Base-by-base conservation (phyloP, 2,329 filamentous ascomycete species). In the Didymellaceae sp. region DNA sequence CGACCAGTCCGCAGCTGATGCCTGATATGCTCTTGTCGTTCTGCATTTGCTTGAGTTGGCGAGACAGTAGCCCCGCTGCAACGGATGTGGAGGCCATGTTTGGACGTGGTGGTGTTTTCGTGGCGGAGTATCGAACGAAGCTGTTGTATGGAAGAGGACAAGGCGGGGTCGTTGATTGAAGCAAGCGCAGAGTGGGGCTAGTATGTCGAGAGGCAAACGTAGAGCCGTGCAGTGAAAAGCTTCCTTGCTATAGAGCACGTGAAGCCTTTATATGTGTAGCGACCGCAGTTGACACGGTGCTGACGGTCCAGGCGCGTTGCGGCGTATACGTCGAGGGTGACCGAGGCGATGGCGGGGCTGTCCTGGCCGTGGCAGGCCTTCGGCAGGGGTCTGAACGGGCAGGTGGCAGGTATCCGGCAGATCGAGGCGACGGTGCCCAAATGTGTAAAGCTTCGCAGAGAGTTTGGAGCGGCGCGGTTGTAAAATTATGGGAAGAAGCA, bases 21-120 rank as follows among this genome's bases (percentile, higher is more conserved):
- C 93, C 94, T 0, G 91, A 91, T 37, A 97, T 88, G 74, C 96
- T 91, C 71, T 91, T 93, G 72, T 90, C 87, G 18, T 83, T 86
- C 76, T 96, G 90, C 85, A 99, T 97, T 72, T 95, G 87, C 78
- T 96, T 96, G 59, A 97, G 85, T 77, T 97, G 93, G 49, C 89
- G 86, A 63, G 83, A 79, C 37, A 99, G 85, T 58, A 97, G 85
- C 55, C 86, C 81, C 16, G 86, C 89, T 11, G 89, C 86, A 8
- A 86, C 84, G 31, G 75, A 68, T 13, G 71, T 69, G 14, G 67
- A 69, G 16, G 68, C 63, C 72, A 75, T 75, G 14, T 22, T 54
- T 25, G 32, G 13, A 24, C 31, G 34, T 43, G 45, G 42, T 40
- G 28, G 14, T 13, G 26, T 7, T 9, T 5, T 28, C 11, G 26